Percentiles rank a stretch among this genome's conserved stretches.
phyloP scores from a whole-genome alignment of 768 basidiomycete genomes.

The Lyophyllum atratum region DNA sequence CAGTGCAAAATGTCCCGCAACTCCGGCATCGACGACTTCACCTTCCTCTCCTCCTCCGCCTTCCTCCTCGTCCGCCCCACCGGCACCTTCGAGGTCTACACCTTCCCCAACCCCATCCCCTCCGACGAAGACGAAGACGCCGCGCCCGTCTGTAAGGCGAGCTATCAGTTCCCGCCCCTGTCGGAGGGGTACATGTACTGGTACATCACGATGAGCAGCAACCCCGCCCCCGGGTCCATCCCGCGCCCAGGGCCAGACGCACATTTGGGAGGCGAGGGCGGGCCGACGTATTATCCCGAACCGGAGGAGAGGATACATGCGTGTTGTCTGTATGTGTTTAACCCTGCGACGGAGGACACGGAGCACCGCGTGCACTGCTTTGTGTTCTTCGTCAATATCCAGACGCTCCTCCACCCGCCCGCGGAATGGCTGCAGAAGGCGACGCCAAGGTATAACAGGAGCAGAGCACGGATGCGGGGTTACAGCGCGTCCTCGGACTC shows the following conservation, averaged over 20 bases:
- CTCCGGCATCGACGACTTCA: slow-evolving; percentile 55
- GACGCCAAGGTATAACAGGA: slow-evolving; percentile 1
- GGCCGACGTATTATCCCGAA: slow-evolving; percentile 45
- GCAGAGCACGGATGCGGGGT: not conserved
- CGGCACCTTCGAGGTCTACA: slow-evolving; percentile 51
- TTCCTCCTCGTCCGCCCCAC: slow-evolving; percentile 50
- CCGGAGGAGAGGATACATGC: slow-evolving; percentile 52
- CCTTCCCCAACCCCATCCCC: slow-evolving; percentile 40
- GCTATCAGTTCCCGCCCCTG: slow-evolving; percentile 45
- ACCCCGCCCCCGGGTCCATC: slow-evolving; percentile 45
- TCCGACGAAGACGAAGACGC: too few relatives aligned
- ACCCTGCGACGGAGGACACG: slow-evolving; percentile 35
- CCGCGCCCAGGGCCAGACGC: slow-evolving; percentile 23
- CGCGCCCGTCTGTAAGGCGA: slow-evolving; percentile 35
- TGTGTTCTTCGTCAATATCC: slow-evolving; percentile 50
- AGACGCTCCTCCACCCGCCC: slow-evolving; percentile 35
- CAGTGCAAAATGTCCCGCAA: slow-evolving; percentile 43
- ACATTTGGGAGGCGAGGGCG: slow-evolving; percentile 12
- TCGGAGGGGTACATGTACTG: slow-evolving; percentile 48
- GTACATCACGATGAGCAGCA: slow-evolving; percentile 57
- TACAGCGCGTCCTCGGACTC: not conserved
- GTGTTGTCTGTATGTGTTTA: slow-evolving; percentile 49
- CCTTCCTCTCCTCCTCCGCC: slow-evolving; percentile 44
- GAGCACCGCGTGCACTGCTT: slow-evolving; percentile 45
- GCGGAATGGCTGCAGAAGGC: slow-evolving; percentile 12